A percentile compares a stretch with the other conserved stretches of the same genome.
Conservation (phyloP, 2,329 filamentous ascomycete species). For the Metarhizium rileyi region DNA sequence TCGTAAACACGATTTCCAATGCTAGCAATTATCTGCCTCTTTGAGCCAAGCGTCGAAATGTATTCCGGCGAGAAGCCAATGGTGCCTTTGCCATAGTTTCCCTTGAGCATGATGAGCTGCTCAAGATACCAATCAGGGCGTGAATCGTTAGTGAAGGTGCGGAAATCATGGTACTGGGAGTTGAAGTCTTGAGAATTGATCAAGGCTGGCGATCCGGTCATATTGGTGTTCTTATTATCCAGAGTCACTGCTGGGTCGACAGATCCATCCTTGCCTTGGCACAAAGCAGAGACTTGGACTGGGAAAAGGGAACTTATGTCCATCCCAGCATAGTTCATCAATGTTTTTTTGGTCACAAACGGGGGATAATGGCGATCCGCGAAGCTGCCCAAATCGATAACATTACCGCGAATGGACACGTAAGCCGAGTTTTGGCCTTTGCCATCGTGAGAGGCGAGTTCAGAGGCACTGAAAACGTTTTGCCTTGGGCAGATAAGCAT, state of each 20-base stretch:
- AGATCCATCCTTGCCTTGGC: slow-evolving; percentile 60
- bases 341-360: slow-evolving; percentile 44
- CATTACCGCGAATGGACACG: slow-evolving; percentile 75
- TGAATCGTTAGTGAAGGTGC: slow-evolving; percentile 69
- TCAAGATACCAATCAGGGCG: slow-evolving; percentile 90
- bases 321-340: slow-evolving; percentile 74
- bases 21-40: slow-evolving; percentile 62
- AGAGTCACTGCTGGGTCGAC: slow-evolving; percentile 67
- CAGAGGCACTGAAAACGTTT: slow-evolving; percentile 70
- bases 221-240: slow-evolving; percentile 72
- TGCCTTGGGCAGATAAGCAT: slow-evolving; percentile 83
- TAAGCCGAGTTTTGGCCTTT: slow-evolving; percentile 55
- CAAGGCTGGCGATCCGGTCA: slow-evolving; percentile 54
- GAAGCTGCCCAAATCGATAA: slow-evolving; percentile 73
- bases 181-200: slow-evolving; percentile 63
- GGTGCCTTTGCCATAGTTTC: slow-evolving; percentile 75
- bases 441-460: slow-evolving; percentile 66
- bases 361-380: slow-evolving; percentile 64
- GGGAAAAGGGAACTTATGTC: slow-evolving; percentile 90
- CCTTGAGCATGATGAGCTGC: slow-evolving; percentile 68
- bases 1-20: slow-evolving; percentile 79
- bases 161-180: slow-evolving; percentile 84
- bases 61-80: slow-evolving; percentile 76
- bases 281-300: slow-evolving; percentile 86
- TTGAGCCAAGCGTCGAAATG: slow-evolving; percentile 56